A percentile compares a stretch with the other conserved stretches of the same genome.
Evolutionary conservation across 148 eudicot genomes (phyloP).

Genomic region (Polygonum maritimum): DNA sequence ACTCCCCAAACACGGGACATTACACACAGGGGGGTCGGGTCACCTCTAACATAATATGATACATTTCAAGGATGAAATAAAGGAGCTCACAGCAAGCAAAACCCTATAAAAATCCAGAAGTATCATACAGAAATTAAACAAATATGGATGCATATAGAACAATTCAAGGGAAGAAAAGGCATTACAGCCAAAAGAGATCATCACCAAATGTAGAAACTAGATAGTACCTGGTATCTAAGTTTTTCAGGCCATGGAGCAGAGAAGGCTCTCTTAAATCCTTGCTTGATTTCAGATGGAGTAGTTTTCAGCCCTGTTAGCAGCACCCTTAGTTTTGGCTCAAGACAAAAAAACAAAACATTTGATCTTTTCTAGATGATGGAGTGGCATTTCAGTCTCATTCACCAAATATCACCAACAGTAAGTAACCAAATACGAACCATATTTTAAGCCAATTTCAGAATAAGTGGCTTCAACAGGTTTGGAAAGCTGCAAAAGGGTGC

Average conservation of each 20-base stretch:
- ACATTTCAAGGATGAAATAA: neutral
- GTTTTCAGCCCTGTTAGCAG: constrained; percentile 42
- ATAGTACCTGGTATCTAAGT: constrained; percentile 83
- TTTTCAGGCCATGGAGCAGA: constrained; percentile 89
- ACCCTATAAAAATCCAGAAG: neutral
- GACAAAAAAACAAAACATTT: neutral
- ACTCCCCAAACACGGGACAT: neutral
- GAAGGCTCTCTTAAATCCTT: constrained; percentile 95
- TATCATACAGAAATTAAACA: neutral
- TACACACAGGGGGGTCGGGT: neutral
- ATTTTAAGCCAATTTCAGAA: constrained; percentile 57
- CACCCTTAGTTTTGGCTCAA: neutral
- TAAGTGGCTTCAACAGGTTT: constrained; percentile 83
- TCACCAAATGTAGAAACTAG: neutral
- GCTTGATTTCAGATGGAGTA: constrained; percentile 74
- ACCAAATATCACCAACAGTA: neutral
- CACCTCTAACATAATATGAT: neutral
- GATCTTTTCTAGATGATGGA: neutral
- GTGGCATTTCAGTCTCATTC: neutral
- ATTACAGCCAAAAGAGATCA: constrained; percentile 6
- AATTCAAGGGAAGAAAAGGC: neutral
- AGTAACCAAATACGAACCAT: constrained; percentile 34
- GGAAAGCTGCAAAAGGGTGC: constrained; percentile 80
- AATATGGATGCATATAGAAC: neutral
- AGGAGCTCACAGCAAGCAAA: neutral